Conservation (phyloP, 805 yeast species). For the Candida coquimbonensis region DNA sequence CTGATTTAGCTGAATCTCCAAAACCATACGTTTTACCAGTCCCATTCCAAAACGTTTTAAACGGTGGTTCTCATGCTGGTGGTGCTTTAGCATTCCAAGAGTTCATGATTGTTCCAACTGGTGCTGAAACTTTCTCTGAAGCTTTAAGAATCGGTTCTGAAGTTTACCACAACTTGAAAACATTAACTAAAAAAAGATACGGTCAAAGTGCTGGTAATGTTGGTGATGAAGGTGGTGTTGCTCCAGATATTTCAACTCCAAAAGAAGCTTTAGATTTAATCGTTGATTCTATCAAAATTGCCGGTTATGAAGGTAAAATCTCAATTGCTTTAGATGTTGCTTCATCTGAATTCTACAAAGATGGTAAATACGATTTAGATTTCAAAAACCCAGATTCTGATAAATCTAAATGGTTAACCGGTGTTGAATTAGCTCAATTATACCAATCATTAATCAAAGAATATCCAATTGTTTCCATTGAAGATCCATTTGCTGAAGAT, state of each 20-base stretch:
- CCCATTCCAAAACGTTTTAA: constrained; percentile 97
- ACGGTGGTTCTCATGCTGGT: constrained; percentile 99
- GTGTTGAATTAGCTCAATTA: constrained; percentile 78
- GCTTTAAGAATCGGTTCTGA: constrained; percentile 96
- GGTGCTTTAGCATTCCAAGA: constrained; percentile 99
- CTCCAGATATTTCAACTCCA: constrained; percentile 93
- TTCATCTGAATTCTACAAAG: constrained; percentile 95
- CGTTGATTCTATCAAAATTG: constrained; percentile 78
- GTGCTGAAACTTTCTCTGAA: constrained; percentile 85
- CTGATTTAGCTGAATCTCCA: constrained; percentile 66
- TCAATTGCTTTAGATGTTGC: constrained; percentile 94
- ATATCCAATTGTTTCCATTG: constrained; percentile 97
- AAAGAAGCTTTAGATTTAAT: constrained; percentile 96
- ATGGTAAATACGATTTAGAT: constrained; percentile 95
- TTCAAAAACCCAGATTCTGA: constrained; percentile 96
- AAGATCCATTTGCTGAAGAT: constrained; percentile 99
- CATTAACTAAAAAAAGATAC: constrained; percentile 88
- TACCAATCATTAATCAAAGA: constrained; percentile 74
- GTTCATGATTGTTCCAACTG: constrained; percentile 97
- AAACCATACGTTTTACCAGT: constrained; percentile 93
- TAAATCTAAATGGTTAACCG: constrained; percentile 83
- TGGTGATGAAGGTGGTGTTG: constrained; percentile 99
- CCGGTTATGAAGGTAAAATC: constrained; percentile 94
- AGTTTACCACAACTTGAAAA: constrained; percentile 95
- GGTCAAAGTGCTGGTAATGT: constrained; percentile 99